Evolutionary conservation across 129 eudicot species (phyloP).

Genomic region (sunflower (Helianthus annuus)): DNA sequence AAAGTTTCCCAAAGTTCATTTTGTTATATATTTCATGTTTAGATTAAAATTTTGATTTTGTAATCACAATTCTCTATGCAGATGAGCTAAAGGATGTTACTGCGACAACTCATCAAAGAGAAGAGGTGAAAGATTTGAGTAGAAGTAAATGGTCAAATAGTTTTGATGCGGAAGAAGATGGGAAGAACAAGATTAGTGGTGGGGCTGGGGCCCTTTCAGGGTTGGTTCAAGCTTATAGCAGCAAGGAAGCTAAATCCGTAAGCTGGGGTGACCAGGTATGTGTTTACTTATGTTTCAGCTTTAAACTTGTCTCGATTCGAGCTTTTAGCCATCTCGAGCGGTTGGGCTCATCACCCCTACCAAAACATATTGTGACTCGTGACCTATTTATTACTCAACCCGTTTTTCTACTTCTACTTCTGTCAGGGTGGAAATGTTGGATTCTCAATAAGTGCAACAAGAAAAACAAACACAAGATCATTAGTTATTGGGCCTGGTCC

Average conservation of each 20-base stretch:
- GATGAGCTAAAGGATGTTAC: constrained; percentile 37
- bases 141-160: constrained; percentile 90
- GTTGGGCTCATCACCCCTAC: background rate
- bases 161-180: constrained; percentile 61
- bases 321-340: no score
- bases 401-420: background rate
- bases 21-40: background rate
- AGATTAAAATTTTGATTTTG: background rate
- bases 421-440: constrained; percentile 70
- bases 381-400: background rate
- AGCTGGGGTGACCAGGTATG: constrained; percentile 94
- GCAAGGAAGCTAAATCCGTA: constrained; percentile 88
- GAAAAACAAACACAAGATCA: constrained; percentile 48
- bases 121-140: constrained; percentile 75
- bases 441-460: constrained; percentile 77
- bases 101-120: constrained; percentile 39
- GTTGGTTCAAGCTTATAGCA: constrained; percentile 59
- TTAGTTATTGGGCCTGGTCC: constrained; percentile 90
- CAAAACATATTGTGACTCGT: background rate
- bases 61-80: constrained; percentile 20
- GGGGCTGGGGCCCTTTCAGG: constrained; percentile 46
- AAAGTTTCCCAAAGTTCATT: background rate
- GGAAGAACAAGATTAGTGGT: constrained; percentile 37
- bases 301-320: no score
- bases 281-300: background rate